Conservation (phyloP, 768 basidiomycete species). For the Lenzites betulinus region DNA sequence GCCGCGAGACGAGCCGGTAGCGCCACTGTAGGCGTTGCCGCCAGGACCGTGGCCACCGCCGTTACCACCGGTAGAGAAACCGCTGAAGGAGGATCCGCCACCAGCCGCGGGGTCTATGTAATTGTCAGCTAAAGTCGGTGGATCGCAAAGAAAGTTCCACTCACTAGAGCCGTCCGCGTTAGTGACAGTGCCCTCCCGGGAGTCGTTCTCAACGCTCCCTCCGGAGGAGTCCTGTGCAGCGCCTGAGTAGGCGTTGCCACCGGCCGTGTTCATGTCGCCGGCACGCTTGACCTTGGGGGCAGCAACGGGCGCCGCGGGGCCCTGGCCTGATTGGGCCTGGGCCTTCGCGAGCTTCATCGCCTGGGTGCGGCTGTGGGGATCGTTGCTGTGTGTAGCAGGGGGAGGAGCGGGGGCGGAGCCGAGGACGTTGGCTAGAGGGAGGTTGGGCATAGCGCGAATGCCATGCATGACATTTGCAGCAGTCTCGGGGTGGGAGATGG, state of each 20-base stretch:
- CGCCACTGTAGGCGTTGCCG: conserved; percentile 25
- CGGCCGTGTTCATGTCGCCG: conserved; percentile 23
- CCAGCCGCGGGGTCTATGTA: conserved; percentile 18
- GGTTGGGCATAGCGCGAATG: neutral
- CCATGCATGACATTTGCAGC: conserved; percentile 6
- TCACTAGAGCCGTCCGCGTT: conserved; percentile 25
- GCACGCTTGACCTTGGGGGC: conserved; percentile 25
- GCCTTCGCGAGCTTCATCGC: conserved; percentile 16
- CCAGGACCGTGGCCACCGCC: conserved; percentile 23
- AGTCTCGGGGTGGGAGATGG: conserved; percentile 13
- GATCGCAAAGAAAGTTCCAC: neutral
- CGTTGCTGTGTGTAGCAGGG: neutral
- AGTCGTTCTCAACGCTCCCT: conserved; percentile 22
- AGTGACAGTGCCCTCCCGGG: conserved; percentile 5
- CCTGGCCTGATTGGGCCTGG: conserved; percentile 1
- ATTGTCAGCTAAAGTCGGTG: neutral
- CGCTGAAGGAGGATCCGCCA: conserved; percentile 22
- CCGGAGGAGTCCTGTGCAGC: conserved; percentile 24
- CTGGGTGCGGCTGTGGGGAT: conserved; percentile 13
- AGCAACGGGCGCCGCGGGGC: neutral
- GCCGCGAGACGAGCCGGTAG: conserved; percentile 19
- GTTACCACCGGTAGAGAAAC: conserved; percentile 23
- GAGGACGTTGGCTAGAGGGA: neutral
- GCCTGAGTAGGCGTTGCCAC: conserved; percentile 33
- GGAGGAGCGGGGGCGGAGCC: neutral